Evolutionary conservation across 2,329 filamentous ascomycete genomes (phyloP).

Genomic region (Zymoseptoria passerinii): DNA sequence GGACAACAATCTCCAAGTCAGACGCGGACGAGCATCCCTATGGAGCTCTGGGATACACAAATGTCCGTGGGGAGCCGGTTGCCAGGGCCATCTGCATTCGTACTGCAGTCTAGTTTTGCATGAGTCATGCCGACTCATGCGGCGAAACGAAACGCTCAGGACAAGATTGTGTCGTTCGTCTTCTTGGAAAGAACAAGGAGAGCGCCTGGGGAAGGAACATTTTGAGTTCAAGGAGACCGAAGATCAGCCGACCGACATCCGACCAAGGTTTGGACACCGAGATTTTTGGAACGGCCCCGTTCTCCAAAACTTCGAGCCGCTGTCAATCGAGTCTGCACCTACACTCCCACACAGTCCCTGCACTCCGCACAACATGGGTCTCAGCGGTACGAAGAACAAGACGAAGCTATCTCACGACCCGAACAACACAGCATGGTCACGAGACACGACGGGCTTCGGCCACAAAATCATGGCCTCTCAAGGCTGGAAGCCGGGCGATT

Average conservation of each 20-base stretch:
- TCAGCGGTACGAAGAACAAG: conserved; percentile 45
- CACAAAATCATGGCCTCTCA: conserved; percentile 81
- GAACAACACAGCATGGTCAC: conserved; percentile 90
- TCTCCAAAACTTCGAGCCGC: neutral
- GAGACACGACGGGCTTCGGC: conserved; percentile 73
- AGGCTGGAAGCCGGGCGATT: conserved; percentile 82
- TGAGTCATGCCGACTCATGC: too few species aligned
- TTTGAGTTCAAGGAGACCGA: neutral
- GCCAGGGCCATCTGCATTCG: too few species aligned
- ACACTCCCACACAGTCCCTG: neutral
- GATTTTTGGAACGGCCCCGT: neutral
- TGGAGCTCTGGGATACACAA: too few species aligned
- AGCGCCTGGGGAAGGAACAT: neutral
- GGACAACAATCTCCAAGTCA: too few species aligned
- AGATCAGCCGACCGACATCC: neutral
- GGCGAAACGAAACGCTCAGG: too few species aligned
- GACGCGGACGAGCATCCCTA: too few species aligned
- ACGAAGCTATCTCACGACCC: conserved; percentile 81
- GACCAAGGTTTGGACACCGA: neutral
- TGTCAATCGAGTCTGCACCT: neutral
- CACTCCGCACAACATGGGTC: conserved; percentile 48
- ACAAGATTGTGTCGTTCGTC: neutral
- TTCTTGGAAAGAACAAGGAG: neutral
- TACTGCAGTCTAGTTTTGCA: too few species aligned
- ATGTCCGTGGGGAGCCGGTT: too few species aligned